Evolutionary conservation across 129 eudicot species (phyloP).

Genomic region (Tagetes patula): DNA sequence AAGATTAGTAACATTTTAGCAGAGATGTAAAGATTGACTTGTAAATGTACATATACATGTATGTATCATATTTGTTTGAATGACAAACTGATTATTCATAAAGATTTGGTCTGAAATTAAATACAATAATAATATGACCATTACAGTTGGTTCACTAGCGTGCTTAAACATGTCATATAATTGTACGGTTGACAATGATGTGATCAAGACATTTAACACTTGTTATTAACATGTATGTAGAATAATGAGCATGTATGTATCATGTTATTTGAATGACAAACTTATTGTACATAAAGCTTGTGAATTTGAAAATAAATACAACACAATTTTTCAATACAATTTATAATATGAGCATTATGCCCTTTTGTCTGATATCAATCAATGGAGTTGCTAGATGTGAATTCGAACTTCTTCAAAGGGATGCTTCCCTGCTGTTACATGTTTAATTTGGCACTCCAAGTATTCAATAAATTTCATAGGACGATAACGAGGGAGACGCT

Average conservation of each 20-base stretch:
- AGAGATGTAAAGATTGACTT: slow-evolving; percentile 46
- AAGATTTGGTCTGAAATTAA: too few relatives aligned
- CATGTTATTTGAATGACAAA: slow-evolving; percentile 2
- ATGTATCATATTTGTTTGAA: background rate
- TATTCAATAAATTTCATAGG: slow-evolving; percentile 39
- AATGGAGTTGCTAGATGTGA: background rate
- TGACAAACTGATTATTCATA: too few relatives aligned
- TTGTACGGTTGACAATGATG: slow-evolving; percentile 17
- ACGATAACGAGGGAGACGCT: slow-evolving; percentile 22
- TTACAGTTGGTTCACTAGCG: too few relatives aligned
- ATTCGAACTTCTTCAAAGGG: slow-evolving; percentile 25
- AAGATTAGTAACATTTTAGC: slow-evolving; percentile 78
- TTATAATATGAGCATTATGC: too few relatives aligned
- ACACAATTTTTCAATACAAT: too few relatives aligned
- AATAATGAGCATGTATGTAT: background rate
- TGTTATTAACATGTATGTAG: too few relatives aligned
- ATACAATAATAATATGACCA: too few relatives aligned
- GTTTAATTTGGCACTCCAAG: slow-evolving; percentile 24
- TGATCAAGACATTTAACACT: slow-evolving; percentile 27
- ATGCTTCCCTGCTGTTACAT: slow-evolving; percentile 24
- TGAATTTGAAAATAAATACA: background rate
- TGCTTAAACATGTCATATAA: background rate
- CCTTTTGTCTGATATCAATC: background rate
- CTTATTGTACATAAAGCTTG: background rate
- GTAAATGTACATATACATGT: slow-evolving; percentile 36